phyloP scores from a whole-genome alignment of 140 eudicot species.

The Bidens hawaiensis region DNA sequence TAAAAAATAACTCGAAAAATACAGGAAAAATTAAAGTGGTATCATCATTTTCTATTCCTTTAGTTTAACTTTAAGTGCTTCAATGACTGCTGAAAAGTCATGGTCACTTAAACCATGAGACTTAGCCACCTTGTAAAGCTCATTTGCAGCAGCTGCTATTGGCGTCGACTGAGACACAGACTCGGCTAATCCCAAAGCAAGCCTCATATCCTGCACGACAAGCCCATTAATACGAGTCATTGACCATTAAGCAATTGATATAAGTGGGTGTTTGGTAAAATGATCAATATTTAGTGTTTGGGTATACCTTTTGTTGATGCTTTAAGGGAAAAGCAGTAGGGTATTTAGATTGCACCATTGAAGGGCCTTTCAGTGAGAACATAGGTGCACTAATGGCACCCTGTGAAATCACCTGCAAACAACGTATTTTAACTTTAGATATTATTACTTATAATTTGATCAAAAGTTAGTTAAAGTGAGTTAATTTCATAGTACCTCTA shows the following conservation, averaged over 20 bases:
- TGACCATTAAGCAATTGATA: neutral
- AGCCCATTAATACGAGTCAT: neutral
- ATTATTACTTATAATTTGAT: constrained; percentile 4
- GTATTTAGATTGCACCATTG: constrained; percentile 79
- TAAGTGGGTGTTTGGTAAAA: neutral
- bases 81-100: constrained; percentile 91
- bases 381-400: constrained; percentile 97
- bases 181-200: constrained; percentile 86
- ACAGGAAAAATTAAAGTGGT: neutral
- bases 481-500: constrained; percentile 53
- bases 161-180: constrained; percentile 87
- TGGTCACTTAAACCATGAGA: constrained; percentile 68
- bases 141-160: constrained; percentile 92
- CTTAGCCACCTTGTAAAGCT: constrained; percentile 89
- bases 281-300: neutral
- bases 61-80: constrained; percentile 72
- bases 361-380: constrained; percentile 89
- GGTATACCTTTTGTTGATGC: constrained; percentile 85
- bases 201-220: constrained; percentile 69
- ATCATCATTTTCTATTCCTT: constrained; percentile 26
- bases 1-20: constrained; percentile 4
- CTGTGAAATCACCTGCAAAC: constrained; percentile 83
- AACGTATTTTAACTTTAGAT: neutral
- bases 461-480: neutral
- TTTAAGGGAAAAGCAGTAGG: constrained; percentile 94